A percentile compares a stretch with the other conserved stretches of the same genome.
phyloP scores from a whole-genome alignment of 495 filamentous ascomycete species.

The Talaromyces trachyspermus region DNA sequence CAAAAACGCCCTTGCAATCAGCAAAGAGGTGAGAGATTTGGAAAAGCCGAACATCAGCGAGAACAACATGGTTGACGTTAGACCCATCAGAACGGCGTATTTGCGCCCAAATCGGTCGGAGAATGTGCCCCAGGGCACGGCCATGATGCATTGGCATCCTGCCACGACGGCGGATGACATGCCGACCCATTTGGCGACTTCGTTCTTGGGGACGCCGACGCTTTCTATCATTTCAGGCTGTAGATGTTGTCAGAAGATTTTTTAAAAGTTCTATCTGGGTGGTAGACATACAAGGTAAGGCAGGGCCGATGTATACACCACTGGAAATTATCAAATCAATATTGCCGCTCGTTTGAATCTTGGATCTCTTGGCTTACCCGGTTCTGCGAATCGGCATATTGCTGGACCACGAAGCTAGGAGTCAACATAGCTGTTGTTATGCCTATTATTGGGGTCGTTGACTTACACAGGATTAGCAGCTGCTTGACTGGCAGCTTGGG shows the following conservation, averaged over 20 bases:
- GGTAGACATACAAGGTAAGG: slow-evolving; percentile 60
- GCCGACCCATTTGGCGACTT: slow-evolving; percentile 73
- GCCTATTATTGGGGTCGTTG: background rate
- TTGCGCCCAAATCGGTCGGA: slow-evolving; percentile 72
- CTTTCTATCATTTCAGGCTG: slow-evolving; percentile 76
- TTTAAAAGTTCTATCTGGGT: background rate
- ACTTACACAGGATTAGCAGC: slow-evolving; percentile 58
- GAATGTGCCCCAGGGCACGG: slow-evolving; percentile 69
- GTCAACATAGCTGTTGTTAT: too few species aligned
- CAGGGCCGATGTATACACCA: slow-evolving; percentile 76
- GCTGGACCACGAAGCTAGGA: slow-evolving; percentile 21
- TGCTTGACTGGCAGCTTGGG: slow-evolving; percentile 43
- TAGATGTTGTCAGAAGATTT: background rate
- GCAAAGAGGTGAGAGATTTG: slow-evolving; percentile 60
- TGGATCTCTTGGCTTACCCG: slow-evolving; percentile 30
- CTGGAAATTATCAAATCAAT: too few species aligned
- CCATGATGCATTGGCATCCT: slow-evolving; percentile 62
- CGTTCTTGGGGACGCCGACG: slow-evolving; percentile 62
- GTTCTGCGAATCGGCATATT: slow-evolving; percentile 78
- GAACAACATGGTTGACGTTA: slow-evolving; percentile 64
- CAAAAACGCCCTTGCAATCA: slow-evolving; percentile 57
- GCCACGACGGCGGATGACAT: slow-evolving; percentile 68
- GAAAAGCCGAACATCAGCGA: slow-evolving; percentile 75
- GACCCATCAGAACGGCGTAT: slow-evolving; percentile 60
- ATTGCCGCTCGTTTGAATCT: slow-evolving; percentile 11